phyloP scores from a whole-genome alignment of 495 filamentous ascomycete genomes.

The Xylaria sp. region DNA sequence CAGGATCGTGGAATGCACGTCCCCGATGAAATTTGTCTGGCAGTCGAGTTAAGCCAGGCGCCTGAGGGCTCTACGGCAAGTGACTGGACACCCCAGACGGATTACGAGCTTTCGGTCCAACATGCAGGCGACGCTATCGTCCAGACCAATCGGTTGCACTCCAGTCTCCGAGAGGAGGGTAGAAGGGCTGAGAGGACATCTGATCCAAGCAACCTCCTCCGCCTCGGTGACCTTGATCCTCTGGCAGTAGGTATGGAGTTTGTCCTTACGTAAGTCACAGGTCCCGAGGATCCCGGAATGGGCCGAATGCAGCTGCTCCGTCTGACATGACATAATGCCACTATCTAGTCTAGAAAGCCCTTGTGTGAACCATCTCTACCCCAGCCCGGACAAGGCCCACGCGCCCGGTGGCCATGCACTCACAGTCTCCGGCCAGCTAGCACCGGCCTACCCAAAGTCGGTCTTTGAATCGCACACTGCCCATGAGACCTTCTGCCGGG shows the following conservation, averaged over 20 bases:
- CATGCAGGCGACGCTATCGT: neutral
- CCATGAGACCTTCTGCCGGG: neutral
- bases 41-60: neutral
- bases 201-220: neutral
- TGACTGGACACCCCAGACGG: constrained; percentile 11
- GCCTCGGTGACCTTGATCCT: constrained; percentile 30
- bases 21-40: constrained; percentile 8
- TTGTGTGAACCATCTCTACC: constrained; percentile 29
- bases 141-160: neutral
- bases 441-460: constrained; percentile 4
- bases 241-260: constrained; percentile 32
- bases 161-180: constrained; percentile 3
- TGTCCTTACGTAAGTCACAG: constrained; percentile 27
- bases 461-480: constrained; percentile 3
- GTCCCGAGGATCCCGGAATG: neutral
- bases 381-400: constrained; percentile 23
- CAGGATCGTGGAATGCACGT: constrained; percentile 16
- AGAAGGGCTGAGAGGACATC: neutral
- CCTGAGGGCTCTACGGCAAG: neutral
- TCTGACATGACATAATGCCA: neutral
- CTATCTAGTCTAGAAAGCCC: constrained; percentile 29
- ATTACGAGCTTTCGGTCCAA: neutral
- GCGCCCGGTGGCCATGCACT: constrained; percentile 28
- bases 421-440: constrained; percentile 29
- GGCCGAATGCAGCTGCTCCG: neutral